These are phyloP conservation scores for Fusarium keratoplasticum DNA, from an alignment of 2,329 filamentous ascomycete species.

Conservation along the genomic window DNA sequence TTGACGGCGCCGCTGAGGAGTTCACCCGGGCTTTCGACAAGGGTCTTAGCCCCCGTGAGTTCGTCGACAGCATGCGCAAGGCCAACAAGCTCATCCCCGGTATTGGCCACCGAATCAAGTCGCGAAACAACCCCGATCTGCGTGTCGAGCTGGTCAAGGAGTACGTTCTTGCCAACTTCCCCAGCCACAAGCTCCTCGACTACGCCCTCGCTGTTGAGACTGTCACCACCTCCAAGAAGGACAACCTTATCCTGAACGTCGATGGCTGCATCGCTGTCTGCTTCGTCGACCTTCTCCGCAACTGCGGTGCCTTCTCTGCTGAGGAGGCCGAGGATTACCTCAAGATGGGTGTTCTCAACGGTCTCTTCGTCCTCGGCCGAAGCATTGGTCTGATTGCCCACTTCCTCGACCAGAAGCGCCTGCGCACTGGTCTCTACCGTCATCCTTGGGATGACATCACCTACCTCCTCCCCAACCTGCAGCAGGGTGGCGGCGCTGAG, in stretches of 20 bases:
- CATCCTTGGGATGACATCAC: constrained; percentile 99
- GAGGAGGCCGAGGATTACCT: constrained; percentile 99
- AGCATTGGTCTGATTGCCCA: constrained; percentile 99
- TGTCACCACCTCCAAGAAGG: constrained; percentile 99
- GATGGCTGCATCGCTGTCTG: constrained; percentile 98
- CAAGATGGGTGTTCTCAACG: constrained; percentile 98
- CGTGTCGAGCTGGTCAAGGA: constrained; percentile 99
- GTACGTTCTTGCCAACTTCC: constrained; percentile 97
- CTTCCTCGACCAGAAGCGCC: constrained; percentile 99
- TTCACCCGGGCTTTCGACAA: constrained; percentile 99
- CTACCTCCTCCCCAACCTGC: constrained; percentile 87
- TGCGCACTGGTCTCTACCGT: constrained; percentile 97
- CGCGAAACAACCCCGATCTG: constrained; percentile 99
- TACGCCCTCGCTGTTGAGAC: constrained; percentile 98
- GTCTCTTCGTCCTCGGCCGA: constrained; percentile 97
- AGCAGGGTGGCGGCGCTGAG: constrained; percentile 78
- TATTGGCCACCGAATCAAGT: constrained; percentile 99
- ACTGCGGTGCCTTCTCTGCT: constrained; percentile 94
- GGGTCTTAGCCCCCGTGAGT: constrained; percentile 97
- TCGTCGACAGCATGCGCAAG: constrained; percentile 98
- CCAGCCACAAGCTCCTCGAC: constrained; percentile 97
- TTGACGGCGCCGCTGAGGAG: constrained; percentile 97
- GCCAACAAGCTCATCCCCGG: constrained; percentile 99
- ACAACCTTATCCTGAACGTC: constrained; percentile 99
- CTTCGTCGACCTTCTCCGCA: constrained; percentile 97